Base-by-base conservation (phyloP, 129 eudicot genomes). In the Sambucus nigra region DNA sequence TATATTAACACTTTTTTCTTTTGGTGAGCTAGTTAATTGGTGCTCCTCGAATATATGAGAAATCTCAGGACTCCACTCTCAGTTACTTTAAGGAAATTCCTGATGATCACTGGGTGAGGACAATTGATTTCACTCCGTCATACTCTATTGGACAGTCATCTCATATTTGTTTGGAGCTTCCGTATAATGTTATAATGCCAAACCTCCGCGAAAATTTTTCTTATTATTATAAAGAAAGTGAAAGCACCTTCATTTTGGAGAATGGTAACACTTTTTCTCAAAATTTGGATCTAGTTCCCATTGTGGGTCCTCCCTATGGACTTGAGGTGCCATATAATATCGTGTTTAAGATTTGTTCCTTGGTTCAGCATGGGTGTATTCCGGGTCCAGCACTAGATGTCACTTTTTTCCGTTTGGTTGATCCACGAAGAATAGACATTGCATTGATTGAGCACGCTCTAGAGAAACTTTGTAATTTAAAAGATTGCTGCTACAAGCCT, bases 331-430 rank as follows among this genome's bases (percentile, higher is more conserved):
- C 99, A 25, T 86, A 53, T 52, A 61, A 57, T 0, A 74, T 80
- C 53, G 35, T 80, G 55, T 92, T 79, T 26, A 86, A 77, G 73
- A 61, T 92, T 3, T 71, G 83, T 56, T 9, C 59, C 13, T 75
- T 92, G 73, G 96, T 92, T 32, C 96, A 92, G 52, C 69, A 69
- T 29, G 99, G 99, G 31, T 82, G 86, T 66, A 55, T 92, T 28
- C 78, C 99, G 0, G 99, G 96, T 26, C 87, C 89, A 0, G 75
- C 55, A 12, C 68, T 92, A 7, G 73, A 80, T 77, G 60, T 26
- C 39, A 47, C 5, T 2, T 92, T 92, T 55, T 86, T 55, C 47
- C 73, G 57, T 25, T 47, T 82, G 60, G 70, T 80, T 58, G 81
- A 84, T 76, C 97, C 97, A 15, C 59, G 61, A 48, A 39, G 53